These are phyloP conservation scores for Miscanthus sacchariflorus DNA, from an alignment of 202 grass and related monocot species.

Conservation along the genomic window DNA sequence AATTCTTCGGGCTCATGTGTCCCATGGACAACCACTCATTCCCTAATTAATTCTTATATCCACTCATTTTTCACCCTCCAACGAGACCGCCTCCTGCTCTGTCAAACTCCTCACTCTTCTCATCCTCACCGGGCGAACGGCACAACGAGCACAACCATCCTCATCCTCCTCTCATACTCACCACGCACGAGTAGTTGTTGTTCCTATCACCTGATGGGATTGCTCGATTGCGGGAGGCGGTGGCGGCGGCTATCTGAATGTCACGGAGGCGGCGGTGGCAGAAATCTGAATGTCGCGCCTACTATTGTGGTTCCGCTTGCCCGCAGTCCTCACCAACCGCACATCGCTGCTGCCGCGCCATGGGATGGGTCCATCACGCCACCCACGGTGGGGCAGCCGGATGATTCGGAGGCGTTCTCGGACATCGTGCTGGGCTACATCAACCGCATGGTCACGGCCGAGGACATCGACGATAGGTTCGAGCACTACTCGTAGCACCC, in stretches of 20 bases:
- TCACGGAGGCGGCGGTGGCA: too few species aligned
- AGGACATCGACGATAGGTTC: conserved; percentile 51
- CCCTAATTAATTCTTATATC: too few species aligned
- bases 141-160: too few species aligned
- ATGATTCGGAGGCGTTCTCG: conserved; percentile 83
- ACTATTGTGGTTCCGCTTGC: neutral
- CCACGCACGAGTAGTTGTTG: conserved; percentile 43
- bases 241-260: conserved; percentile 27
- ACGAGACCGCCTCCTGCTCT: too few species aligned
- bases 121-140: too few species aligned
- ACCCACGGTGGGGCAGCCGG: conserved; percentile 25
- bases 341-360: conserved; percentile 41
- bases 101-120: too few species aligned
- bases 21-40: too few species aligned
- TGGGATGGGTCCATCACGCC: conserved; percentile 15
- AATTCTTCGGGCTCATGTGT: too few species aligned
- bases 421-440: conserved; percentile 90
- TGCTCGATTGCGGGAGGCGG: neutral
- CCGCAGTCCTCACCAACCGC: conserved; percentile 30
- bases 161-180: too few species aligned
- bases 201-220: conserved; percentile 8
- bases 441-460: conserved; percentile 87
- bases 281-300: conserved; percentile 44
- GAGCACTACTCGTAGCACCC: neutral
- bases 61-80: too few species aligned